These are phyloP conservation scores for Dioscorea zingiberensis DNA, from an alignment of 106 monocot genomes.

Conservation along the genomic window DNA sequence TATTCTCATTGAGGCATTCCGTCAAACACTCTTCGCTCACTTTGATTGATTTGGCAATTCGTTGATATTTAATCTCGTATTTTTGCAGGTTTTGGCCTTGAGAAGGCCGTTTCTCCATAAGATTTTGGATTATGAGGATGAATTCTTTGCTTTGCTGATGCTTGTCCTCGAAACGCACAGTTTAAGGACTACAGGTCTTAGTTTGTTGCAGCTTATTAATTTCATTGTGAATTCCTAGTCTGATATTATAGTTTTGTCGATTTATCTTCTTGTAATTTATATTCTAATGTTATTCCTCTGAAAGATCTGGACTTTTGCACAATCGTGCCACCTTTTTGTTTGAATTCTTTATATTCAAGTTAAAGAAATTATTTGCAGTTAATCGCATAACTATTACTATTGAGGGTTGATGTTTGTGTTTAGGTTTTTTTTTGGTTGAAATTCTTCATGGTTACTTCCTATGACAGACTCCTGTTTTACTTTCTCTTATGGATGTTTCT, in stretches of 20 bases:
- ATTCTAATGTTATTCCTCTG: background rate
- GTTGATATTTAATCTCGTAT: background rate
- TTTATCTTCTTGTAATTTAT: background rate
- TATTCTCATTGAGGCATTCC: too few relatives aligned
- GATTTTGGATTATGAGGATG: constrained; percentile 84
- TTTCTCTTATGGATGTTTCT: too few relatives aligned
- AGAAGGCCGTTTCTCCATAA: constrained; percentile 89
- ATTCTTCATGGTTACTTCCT: too few relatives aligned
- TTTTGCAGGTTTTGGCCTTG: constrained; percentile 67
- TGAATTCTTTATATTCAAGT: too few relatives aligned
- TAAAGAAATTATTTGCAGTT: too few relatives aligned
- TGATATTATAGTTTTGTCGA: background rate
- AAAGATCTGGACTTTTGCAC: too few relatives aligned
- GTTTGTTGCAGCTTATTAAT: background rate
- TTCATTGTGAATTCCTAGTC: too few relatives aligned
- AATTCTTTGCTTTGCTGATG: constrained; percentile 93
- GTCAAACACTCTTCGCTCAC: background rate
- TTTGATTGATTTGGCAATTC: background rate
- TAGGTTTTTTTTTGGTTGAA: too few relatives aligned
- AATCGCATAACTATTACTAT: too few relatives aligned
- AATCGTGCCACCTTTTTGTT: too few relatives aligned
- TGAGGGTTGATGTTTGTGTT: too few relatives aligned
- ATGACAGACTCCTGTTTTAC: too few relatives aligned
- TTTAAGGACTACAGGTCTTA: constrained; percentile 73
- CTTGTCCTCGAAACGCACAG: constrained; percentile 91